Conservation (phyloP, 129 eudicot species). For the Rutidosis leptorrhynchoides region DNA sequence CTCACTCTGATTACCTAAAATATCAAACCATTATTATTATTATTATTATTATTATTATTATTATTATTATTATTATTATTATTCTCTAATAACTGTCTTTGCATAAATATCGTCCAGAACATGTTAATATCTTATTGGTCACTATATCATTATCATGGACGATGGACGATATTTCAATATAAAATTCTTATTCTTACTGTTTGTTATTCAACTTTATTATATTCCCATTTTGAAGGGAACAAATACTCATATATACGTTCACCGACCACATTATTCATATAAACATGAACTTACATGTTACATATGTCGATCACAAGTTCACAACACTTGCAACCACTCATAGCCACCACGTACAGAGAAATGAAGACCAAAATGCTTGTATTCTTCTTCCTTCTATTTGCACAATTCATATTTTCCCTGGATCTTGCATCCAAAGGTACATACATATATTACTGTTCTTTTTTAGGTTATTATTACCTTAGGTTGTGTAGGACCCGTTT, state of each 20-base stretch:
- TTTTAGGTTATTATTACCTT: background rate
- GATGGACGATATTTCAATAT: constrained; percentile 5
- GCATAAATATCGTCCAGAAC: no score
- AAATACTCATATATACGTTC: constrained; percentile 20
- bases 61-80: no score
- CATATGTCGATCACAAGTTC: no score
- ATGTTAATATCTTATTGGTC: background rate
- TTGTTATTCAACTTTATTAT: constrained; percentile 21
- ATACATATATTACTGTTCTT: no score
- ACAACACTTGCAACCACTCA: constrained; percentile 14
- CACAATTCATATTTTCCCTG: constrained; percentile 9
- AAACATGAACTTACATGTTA: background rate
- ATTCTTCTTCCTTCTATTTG: constrained; percentile 22
- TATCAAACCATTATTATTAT: no score
- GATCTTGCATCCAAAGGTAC: constrained; percentile 8
- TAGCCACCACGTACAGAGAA: constrained; percentile 5
- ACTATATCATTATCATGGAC: constrained; percentile 3
- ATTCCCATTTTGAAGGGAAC: constrained; percentile 32
- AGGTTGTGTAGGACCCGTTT: no score
- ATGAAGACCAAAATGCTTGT: constrained; percentile 25
- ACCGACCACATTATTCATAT: constrained; percentile 15
- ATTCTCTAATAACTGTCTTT: no score
- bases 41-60: no score
- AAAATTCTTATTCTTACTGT: constrained; percentile 20
- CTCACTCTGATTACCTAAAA: no score